phyloP scores from a whole-genome alignment of 2,329 filamentous ascomycete species.

The Venturia aucupariae region DNA sequence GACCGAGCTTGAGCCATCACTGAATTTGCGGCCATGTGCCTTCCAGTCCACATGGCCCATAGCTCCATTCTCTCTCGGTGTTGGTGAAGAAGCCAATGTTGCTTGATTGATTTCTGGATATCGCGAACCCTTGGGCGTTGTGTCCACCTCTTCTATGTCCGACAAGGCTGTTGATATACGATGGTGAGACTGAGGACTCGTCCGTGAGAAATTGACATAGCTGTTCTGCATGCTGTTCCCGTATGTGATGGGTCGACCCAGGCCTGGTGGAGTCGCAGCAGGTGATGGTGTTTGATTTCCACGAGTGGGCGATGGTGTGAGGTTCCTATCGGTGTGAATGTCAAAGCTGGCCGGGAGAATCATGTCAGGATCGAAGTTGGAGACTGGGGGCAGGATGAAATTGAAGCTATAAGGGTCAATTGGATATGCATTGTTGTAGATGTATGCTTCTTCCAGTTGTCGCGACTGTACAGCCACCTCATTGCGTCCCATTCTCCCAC shows the following conservation, averaged over 20 bases:
- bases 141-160: conserved; percentile 11
- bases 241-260: conserved; percentile 15
- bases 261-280: conserved; percentile 17
- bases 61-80: conserved; percentile 19
- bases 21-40: neutral
- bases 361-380: conserved; percentile 84
- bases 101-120: neutral
- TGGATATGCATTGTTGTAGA: no score
- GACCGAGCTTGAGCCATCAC: conserved; percentile 27
- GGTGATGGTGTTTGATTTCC: conserved; percentile 35
- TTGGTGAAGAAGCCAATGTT: conserved; percentile 27
- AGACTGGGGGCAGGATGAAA: conserved; percentile 20
- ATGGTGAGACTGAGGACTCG: neutral
- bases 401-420: neutral
- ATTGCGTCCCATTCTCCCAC: neutral
- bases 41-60: neutral
- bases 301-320: conserved; percentile 35
- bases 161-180: neutral
- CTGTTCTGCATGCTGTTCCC: neutral
- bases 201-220: conserved; percentile 1
- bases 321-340: conserved; percentile 15
- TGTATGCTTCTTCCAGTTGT: no score
- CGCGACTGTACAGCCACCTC: no score
- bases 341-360: conserved; percentile 57
- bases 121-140: conserved; percentile 7